phyloP scores from a whole-genome alignment of 805 yeast genomes.

The Maudiozyma pseudohumilis region DNA sequence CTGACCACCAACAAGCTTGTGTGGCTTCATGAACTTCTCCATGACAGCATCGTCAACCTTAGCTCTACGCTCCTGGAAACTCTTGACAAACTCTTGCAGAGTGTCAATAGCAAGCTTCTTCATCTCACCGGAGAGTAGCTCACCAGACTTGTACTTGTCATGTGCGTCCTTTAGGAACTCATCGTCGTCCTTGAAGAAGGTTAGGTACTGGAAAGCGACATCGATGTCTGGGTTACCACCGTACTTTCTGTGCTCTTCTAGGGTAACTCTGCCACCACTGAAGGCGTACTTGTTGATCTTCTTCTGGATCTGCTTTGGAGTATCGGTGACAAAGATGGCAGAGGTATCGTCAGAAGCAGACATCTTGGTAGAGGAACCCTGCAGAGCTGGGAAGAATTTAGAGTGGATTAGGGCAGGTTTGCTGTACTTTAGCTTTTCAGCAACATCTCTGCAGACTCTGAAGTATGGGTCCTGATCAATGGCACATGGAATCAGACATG shows the following conservation, averaged over 20 bases:
- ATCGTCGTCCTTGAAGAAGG: constrained; percentile 87
- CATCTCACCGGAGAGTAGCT: constrained; percentile 84
- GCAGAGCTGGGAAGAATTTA: constrained; percentile 94
- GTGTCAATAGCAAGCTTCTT: constrained; percentile 76
- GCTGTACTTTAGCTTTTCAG: constrained; percentile 78
- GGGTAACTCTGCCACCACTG: constrained; percentile 81
- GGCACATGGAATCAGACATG: constrained; percentile 96
- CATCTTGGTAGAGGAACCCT: constrained; percentile 95
- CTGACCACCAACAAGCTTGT: constrained; percentile 65
- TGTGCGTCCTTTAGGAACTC: constrained; percentile 54
- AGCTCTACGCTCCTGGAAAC: constrained; percentile 72
- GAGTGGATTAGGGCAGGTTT: constrained; percentile 92
- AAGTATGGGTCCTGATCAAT: constrained; percentile 98
- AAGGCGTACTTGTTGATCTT: constrained; percentile 95
- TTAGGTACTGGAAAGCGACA: constrained; percentile 86
- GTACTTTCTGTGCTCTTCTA: constrained; percentile 79
- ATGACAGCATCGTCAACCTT: constrained; percentile 52
- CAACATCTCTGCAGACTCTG: constrained; percentile 95
- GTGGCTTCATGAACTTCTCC: constrained; percentile 72
- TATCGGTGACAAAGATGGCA: constrained; percentile 92
- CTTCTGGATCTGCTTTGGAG: constrained; percentile 83
- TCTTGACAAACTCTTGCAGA: constrained; percentile 67
- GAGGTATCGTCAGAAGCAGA: constrained; percentile 85
- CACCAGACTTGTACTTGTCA: constrained; percentile 66
- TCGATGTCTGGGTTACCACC: constrained; percentile 97